Conservation (phyloP, 164 flowering plant genomes). For the Kalanchoe fedtschenkoi region DNA sequence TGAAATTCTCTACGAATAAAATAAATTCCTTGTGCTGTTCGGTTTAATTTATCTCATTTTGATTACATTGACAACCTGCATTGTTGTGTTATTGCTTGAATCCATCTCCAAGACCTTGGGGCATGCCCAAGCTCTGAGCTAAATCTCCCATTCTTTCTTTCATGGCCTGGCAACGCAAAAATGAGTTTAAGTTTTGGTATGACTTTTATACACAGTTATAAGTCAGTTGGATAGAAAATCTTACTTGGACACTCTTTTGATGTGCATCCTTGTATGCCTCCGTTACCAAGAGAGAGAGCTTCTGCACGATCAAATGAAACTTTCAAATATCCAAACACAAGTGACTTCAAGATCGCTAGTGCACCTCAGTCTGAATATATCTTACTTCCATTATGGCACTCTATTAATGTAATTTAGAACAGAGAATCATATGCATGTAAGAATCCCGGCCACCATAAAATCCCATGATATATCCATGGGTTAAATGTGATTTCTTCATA, state of each 20-base stretch:
- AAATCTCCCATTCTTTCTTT: conserved; percentile 89
- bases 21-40: too few relatives aligned
- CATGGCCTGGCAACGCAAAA: conserved; percentile 60
- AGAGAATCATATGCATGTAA: neutral
- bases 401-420: neutral
- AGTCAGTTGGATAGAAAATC: neutral
- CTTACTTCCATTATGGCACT: too few relatives aligned
- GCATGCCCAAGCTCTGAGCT: conserved; percentile 94
- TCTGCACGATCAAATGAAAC: conserved; percentile 30
- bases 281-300: conserved; percentile 63
- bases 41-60: neutral
- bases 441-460: neutral
- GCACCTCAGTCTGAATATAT: neutral
- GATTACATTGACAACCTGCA: neutral
- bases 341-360: neutral
- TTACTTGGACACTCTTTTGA: conserved; percentile 83
- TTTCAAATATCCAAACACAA: neutral
- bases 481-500: too few relatives aligned
- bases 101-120: conserved; percentile 60
- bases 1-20: too few relatives aligned
- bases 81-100: conserved; percentile 24
- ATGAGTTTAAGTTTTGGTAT: neutral
- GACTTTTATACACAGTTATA: neutral
- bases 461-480: too few relatives aligned
- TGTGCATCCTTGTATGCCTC: conserved; percentile 97